Base-by-base conservation (phyloP, 495 filamentous ascomycete species). In the Cercophora scortea region DNA sequence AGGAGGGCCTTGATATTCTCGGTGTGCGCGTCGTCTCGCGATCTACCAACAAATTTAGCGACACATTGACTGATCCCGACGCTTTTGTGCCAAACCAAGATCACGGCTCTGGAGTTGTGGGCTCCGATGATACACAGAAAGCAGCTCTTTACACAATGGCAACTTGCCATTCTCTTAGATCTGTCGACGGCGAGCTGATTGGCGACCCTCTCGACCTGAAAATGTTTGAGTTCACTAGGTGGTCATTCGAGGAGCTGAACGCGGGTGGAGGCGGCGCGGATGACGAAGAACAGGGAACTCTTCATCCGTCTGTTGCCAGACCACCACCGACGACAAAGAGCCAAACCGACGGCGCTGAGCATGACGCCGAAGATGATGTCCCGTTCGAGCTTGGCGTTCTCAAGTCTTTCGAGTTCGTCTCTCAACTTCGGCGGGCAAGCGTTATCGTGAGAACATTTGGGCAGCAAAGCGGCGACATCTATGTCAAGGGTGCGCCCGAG, bases 221-320 rank as follows among this genome's bases (percentile, higher is more conserved):
- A 63, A 99, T 99, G 94, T 99, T 99, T 63, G 84, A 95, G 60
- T 99, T 96, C 60, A 99, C 94, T 1, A 80, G 81, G 6, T 99
- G 94, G 94, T 79, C 82, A 2, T 99, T 85, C 58, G 84, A 95
- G 63, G 93, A 99, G 71, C 88, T 90, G 4, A 84, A 79, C 36
- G 79, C 85, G 56, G 73, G 75, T 25, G 64, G 73, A 32, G 72
- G 79, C 61, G 71, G 75, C 59, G 60, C 65, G 45, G 74, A 87
- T 49, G 77, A 86, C 51, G 76, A 89, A 55, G 76, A 87, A 59
- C 73, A 88, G 64, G 68, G 85, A 58, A 77, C 80, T 49, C 70
- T 87, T 17, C 80, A 82, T 2, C 92, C 89, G 16, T 89, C 94
- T 1, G 84, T 96, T 50, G 92, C 93, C 52, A 77, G 86, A 39